These are phyloP conservation scores for Dunaliella primolecta DNA, from an alignment of 139 green algal genomes.

Conservation along the genomic window DNA sequence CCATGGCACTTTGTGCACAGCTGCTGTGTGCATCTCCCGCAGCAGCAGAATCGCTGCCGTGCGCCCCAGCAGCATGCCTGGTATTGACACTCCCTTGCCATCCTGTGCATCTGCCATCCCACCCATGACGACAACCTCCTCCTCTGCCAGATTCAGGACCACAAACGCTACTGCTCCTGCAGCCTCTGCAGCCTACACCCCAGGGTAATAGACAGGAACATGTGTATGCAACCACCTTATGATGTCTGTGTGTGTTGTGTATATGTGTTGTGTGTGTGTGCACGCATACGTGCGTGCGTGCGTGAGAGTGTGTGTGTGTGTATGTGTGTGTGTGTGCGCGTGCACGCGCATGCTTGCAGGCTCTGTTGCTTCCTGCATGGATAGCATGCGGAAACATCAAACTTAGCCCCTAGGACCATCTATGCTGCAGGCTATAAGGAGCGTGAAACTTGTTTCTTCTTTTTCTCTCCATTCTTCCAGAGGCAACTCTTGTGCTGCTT, in stretches of 20 bases:
- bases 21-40: background rate
- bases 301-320: background rate
- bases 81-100: no score
- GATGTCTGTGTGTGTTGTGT: background rate
- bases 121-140: background rate
- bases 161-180: background rate
- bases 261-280: background rate
- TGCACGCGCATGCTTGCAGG: conserved; percentile 9
- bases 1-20: background rate
- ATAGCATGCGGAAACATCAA: no score
- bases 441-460: no score
- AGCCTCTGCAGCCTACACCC: background rate
- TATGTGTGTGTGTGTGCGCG: background rate
- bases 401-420: no score
- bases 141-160: background rate
- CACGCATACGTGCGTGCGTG: background rate
- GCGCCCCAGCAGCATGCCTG: background rate
- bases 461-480: no score
- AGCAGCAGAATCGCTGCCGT: background rate
- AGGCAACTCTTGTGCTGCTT: no score
- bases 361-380: no score
- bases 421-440: no score
- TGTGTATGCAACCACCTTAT: no score
- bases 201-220: no score
- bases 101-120: no score